Evolutionary conservation across 2,329 filamentous ascomycete genomes (phyloP), one percentile per base, ranked within the genome.

Genomic region (Trichoderma aggressivum): DNA sequence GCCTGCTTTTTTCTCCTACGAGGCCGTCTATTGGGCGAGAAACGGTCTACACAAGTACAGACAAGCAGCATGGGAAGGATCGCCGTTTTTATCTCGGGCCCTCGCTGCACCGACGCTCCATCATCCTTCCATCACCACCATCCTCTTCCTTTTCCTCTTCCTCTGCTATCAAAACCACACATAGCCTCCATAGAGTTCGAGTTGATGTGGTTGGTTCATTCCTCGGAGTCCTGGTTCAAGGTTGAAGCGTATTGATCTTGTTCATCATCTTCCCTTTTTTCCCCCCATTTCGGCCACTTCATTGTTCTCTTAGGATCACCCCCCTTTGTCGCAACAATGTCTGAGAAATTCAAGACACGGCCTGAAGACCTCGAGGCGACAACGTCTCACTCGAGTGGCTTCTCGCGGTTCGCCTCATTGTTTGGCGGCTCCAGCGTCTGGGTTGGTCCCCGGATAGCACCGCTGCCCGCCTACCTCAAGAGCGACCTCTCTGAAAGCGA

Each of bases 391-490:
- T 74, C 74, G n/a, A 72, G 62, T 21, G 69, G 72, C 28, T 76
- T 78, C 24, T 78, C 79, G 1, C 74, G 76, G 72, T 77, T 77
- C 70, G 80, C 81, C 11, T 76, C 78, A 50, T 66, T 81, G 18
- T 83, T 84, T 66, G 82, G 82, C 53, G 82, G 83, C 34, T 72
- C 75, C 11, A 75, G 76, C 30, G 83, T 86, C 58, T 77, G 75
- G 53, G 79, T 88, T 62, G 87, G 87, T 1, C 85, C 84, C 71
- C 84, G 87, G 63, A 88, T 88, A 73, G 84, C 83, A 16, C 84
- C 84, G 7, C 76, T 86, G 12, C 81, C 83, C 16, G 77, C 79
- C 10, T 80, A 80, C 71, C 76, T 77, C 65, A 79, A 76, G 73
- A 74, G 74, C 61, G 78, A 80, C 6, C 56, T 72, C 34, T 69